Evolutionary conservation across 2,329 filamentous ascomycete species (phyloP).

Genomic region (Lithohypha guttulata): DNA sequence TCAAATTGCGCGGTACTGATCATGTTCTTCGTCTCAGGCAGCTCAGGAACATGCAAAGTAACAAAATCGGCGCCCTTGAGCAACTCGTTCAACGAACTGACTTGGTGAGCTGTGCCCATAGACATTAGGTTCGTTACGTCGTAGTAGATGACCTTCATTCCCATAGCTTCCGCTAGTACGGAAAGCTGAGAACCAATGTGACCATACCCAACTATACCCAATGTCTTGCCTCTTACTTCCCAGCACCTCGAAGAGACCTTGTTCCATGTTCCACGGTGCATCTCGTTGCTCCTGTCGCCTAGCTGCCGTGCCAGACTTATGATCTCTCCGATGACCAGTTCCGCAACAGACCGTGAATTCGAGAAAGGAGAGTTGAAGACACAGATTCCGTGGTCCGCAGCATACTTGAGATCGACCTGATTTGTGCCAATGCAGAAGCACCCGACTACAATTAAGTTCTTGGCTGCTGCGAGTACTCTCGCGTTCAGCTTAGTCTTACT

Average conservation of each 20-base stretch:
- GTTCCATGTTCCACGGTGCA: conserved; percentile 94
- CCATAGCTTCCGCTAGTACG: conserved; percentile 92
- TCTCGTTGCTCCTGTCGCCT: conserved; percentile 82
- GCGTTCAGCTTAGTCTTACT: conserved; percentile 93
- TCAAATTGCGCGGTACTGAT: conserved; percentile 69
- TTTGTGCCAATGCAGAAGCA: conserved; percentile 99
- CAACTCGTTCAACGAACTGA: conserved; percentile 64
- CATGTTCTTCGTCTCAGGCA: conserved; percentile 86
- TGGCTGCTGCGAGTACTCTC: conserved; percentile 74
- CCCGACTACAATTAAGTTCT: conserved; percentile 88
- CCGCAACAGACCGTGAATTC: conserved; percentile 93
- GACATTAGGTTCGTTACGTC: conserved; percentile 92
- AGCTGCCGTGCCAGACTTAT: conserved; percentile 86
- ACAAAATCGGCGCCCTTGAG: conserved; percentile 79
- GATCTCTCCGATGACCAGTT: conserved; percentile 89
- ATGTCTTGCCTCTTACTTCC: conserved; percentile 95
- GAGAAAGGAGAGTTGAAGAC: conserved; percentile 99
- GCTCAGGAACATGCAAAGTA: conserved; percentile 86
- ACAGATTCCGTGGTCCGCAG: conserved; percentile 75
- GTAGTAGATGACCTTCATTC: conserved; percentile 96
- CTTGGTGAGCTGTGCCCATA: conserved; percentile 75
- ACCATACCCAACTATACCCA: conserved; percentile 94
- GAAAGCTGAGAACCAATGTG: conserved; percentile 95
- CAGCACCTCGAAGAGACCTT: conserved; percentile 95
- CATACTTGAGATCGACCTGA: conserved; percentile 78